phyloP scores from a whole-genome alignment of 176 grass and related monocot genomes.

The Ensete glaucum region DNA sequence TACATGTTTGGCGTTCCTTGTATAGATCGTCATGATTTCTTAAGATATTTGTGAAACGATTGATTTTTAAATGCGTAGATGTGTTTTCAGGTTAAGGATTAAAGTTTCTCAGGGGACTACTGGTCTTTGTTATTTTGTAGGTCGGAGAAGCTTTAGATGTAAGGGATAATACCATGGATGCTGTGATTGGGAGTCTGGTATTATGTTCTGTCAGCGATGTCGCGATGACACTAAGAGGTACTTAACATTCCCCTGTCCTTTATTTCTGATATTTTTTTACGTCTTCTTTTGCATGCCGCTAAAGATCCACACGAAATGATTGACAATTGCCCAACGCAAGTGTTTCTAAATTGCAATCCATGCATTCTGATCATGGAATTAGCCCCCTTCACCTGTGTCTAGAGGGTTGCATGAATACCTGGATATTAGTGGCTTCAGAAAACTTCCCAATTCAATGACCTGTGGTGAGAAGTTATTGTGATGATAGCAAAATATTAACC shows the following conservation, averaged over 20 bases:
- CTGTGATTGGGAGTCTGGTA: constrained; percentile 65
- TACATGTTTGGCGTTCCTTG: not conserved
- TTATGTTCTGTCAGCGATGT: constrained; percentile 67
- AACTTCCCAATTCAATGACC: not conserved
- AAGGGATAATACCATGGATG: constrained; percentile 68
- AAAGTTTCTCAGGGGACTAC: not conserved
- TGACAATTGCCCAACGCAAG: not conserved
- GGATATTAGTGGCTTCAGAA: not conserved
- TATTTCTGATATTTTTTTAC: not conserved
- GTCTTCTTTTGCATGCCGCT: not conserved
- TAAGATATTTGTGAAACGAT: not conserved
- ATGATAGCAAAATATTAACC: too few species aligned
- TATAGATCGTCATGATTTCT: not conserved
- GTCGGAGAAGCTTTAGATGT: constrained; percentile 66
- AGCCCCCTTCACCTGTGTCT: not conserved
- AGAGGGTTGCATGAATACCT: not conserved
- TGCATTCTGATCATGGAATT: not conserved
- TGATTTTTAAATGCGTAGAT: not conserved
- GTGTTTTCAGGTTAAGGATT: not conserved
- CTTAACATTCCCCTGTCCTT: not conserved
- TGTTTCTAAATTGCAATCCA: not conserved
- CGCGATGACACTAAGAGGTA: constrained; percentile 50
- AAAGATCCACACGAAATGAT: not conserved
- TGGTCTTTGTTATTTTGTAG: constrained; percentile 29
- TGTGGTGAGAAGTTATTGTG: too few species aligned